phyloP scores from a whole-genome alignment of 2,329 filamentous ascomycete genomes.

The Chrysosporium queenslandicum region DNA sequence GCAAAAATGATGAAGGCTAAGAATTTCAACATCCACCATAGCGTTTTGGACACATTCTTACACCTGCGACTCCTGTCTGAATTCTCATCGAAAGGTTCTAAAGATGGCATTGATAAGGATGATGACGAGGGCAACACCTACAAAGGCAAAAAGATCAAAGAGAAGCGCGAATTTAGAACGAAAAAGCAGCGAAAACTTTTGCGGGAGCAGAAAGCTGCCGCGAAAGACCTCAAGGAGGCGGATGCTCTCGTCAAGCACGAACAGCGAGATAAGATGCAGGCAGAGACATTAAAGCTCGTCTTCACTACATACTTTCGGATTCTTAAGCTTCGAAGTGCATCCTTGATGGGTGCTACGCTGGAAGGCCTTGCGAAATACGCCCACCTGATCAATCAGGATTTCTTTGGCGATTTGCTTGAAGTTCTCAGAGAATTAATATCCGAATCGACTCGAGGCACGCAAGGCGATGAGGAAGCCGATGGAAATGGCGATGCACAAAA shows the following conservation, averaged over 20 bases:
- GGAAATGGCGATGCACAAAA: slow-evolving; percentile 41
- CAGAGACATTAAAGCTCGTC: slow-evolving; percentile 89
- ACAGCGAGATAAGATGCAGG: slow-evolving; percentile 85
- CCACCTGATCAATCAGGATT: slow-evolving; percentile 96
- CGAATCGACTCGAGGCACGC: slow-evolving; percentile 36
- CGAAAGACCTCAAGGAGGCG: slow-evolving; percentile 87
- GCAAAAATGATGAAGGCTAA: slow-evolving; percentile 92
- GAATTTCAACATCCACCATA: slow-evolving; percentile 73
- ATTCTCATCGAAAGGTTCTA: slow-evolving; percentile 74
- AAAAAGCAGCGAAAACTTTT: slow-evolving; percentile 75
- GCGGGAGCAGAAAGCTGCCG: slow-evolving; percentile 76
- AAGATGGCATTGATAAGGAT: slow-evolving; percentile 59
- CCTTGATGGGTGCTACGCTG: slow-evolving; percentile 91
- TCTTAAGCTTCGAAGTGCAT: slow-evolving; percentile 67
- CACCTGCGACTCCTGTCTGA: slow-evolving; percentile 80
- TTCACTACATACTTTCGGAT: slow-evolving; percentile 94
- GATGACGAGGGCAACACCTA: slow-evolving; percentile 36
- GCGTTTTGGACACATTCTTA: slow-evolving; percentile 79
- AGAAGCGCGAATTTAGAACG: slow-evolving; percentile 75
- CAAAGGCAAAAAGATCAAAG: slow-evolving; percentile 53
- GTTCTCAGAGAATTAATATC: slow-evolving; percentile 86
- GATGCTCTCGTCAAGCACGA: slow-evolving; percentile 87
- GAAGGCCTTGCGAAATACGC: slow-evolving; percentile 90
- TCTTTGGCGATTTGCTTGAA: slow-evolving; percentile 93
- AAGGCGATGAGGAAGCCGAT: slow-evolving; percentile 35